Percentiles rank a stretch among this genome's conserved stretches.
Conservation (phyloP, 140 eudicot genomes). For the Eryngium alpinum region DNA sequence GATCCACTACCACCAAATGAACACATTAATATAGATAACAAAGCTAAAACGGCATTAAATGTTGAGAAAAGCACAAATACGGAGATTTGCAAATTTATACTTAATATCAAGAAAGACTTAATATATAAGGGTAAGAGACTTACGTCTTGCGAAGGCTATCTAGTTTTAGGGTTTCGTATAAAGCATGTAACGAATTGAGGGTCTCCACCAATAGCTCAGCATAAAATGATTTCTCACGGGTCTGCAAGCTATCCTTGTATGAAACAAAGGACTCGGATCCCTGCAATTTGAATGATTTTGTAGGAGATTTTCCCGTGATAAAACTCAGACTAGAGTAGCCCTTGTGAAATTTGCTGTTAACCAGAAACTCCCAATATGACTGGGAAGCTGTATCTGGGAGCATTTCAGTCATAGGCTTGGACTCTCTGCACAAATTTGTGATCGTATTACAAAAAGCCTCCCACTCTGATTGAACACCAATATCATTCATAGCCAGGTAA, state of each 20-base stretch:
- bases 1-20: neutral
- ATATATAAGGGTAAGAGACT: neutral
- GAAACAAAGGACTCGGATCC: slow-evolving; percentile 31
- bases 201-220: slow-evolving; percentile 50
- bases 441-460: slow-evolving; percentile 57
- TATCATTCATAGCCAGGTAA: slow-evolving; percentile 44
- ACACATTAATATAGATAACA: neutral
- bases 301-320: slow-evolving; percentile 37
- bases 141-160: slow-evolving; percentile 83
- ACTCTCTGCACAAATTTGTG: slow-evolving; percentile 42
- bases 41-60: neutral
- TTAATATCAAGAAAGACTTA: neutral
- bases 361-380: slow-evolving; percentile 87
- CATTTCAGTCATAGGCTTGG: slow-evolving; percentile 19
- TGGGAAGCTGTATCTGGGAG: slow-evolving; percentile 30
- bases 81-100: neutral
- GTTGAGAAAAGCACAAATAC: neutral
- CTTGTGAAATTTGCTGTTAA: slow-evolving; percentile 63
- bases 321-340: slow-evolving; percentile 42
- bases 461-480: slow-evolving; percentile 77
- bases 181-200: slow-evolving; percentile 81
- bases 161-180: slow-evolving; percentile 84
- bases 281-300: slow-evolving; percentile 26
- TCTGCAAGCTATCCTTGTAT: slow-evolving; percentile 17
- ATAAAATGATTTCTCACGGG: slow-evolving; percentile 35